Percentiles rank a stretch among this genome's conserved stretches.
Evolutionary conservation across 768 basidiomycete species (phyloP).

Genomic region (Suillus hirtellus): DNA sequence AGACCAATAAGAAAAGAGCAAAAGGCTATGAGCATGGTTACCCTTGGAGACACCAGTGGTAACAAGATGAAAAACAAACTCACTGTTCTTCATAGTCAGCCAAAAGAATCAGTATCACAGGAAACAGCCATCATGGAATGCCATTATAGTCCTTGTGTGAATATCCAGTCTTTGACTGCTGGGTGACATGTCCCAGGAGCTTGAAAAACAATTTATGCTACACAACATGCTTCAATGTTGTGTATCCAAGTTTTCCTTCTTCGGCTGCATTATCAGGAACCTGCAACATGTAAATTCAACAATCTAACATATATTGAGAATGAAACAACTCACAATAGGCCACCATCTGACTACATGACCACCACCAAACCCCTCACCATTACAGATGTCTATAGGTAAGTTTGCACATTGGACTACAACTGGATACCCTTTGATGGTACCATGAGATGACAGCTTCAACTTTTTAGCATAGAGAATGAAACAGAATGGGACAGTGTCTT

Average conservation of each 20-base stretch:
- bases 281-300: not conserved
- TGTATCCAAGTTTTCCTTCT: conserved; percentile 31
- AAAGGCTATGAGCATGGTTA: too few relatives aligned
- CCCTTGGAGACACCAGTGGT: not conserved
- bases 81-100: conserved; percentile 51
- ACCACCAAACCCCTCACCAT: conserved; percentile 20
- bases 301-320: not conserved
- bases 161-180: conserved; percentile 23
- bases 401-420: conserved; percentile 19
- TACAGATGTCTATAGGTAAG: conserved; percentile 18
- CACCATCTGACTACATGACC: conserved; percentile 19
- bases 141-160: conserved; percentile 30
- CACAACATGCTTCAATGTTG: conserved; percentile 34
- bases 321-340: conserved; percentile 15
- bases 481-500: conserved; percentile 7
- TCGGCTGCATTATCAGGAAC: conserved; percentile 33
- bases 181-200: conserved; percentile 17
- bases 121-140: conserved; percentile 31
- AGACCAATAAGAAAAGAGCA: too few relatives aligned
- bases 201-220: conserved; percentile 35
- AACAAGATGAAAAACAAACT: conserved; percentile 12
- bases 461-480: conserved; percentile 24
- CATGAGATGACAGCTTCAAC: conserved; percentile 18
- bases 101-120: conserved; percentile 39
- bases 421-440: conserved; percentile 24